Conservation (phyloP, 768 basidiomycete species). For the Chalciporus sphaerocephalus region DNA sequence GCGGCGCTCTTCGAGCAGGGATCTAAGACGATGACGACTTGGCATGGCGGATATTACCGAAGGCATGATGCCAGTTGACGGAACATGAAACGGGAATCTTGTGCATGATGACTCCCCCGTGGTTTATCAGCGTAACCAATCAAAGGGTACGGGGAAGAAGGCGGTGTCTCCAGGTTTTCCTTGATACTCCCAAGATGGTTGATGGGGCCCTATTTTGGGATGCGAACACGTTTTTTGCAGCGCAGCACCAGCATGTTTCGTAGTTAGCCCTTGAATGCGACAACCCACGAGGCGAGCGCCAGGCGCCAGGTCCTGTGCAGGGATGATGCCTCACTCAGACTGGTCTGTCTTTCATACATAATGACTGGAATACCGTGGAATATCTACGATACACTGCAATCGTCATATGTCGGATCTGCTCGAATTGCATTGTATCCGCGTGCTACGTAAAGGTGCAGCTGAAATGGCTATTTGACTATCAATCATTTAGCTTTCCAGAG, state of each 20-base stretch:
- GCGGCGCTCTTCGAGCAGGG: constrained; percentile 20
- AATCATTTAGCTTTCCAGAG: constrained; percentile 28
- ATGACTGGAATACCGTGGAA: constrained; percentile 22
- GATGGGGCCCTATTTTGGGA: constrained; percentile 25
- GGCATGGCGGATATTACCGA: constrained; percentile 34
- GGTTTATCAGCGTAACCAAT: constrained; percentile 32
- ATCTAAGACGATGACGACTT: constrained; percentile 22
- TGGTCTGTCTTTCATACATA: constrained; percentile 29
- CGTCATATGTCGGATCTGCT: constrained; percentile 20
- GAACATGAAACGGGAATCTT: constrained; percentile 33
- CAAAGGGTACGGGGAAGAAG: constrained; percentile 27
- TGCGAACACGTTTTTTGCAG: constrained; percentile 31
- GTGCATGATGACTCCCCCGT: constrained; percentile 29
- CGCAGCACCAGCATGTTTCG: constrained; percentile 31
- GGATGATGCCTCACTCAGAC: constrained; percentile 22
- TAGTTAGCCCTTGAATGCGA: constrained; percentile 17
- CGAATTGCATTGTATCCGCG: constrained; percentile 12
- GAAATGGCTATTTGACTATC: constrained; percentile 11
- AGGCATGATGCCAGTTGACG: constrained; percentile 27
- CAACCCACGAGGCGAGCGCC: constrained; percentile 29
- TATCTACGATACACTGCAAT: constrained; percentile 26
- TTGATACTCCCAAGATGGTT: constrained; percentile 15
- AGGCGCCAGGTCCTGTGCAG: constrained; percentile 21
- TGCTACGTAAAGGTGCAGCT: constrained; percentile 27
- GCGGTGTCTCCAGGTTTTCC: constrained; percentile 26